Evolutionary conservation across 2,329 filamentous ascomycete species (phyloP).

Genomic region (Fusarium bactridioides): DNA sequence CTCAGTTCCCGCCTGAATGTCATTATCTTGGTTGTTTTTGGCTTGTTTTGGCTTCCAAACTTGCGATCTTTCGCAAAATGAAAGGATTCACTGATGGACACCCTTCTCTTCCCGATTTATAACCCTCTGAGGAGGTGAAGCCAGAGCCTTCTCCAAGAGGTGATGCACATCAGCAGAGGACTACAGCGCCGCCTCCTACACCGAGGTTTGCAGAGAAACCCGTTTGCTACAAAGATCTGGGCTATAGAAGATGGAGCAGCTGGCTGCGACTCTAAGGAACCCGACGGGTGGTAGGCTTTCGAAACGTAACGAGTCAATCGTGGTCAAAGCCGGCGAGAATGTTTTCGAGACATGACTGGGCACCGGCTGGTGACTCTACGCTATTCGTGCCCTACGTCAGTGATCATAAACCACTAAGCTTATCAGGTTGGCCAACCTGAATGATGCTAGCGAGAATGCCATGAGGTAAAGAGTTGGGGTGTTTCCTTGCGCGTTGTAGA

Average conservation of each 20-base stretch:
- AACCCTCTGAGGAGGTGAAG: accelerated
- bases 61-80: neutral
- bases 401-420: accelerated
- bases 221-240: neutral
- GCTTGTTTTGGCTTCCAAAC: neutral
- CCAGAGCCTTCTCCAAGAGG: neutral
- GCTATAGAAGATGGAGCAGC: neutral
- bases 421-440: neutral
- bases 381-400: neutral
- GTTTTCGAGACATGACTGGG: neutral
- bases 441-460: neutral
- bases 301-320: neutral
- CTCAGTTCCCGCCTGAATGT: neutral
- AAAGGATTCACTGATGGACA: accelerated
- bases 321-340: neutral
- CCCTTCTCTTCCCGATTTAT: accelerated
- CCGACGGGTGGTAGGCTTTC: neutral
- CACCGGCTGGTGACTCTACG: accelerated
- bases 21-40: neutral
- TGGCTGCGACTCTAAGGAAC: too few species aligned
- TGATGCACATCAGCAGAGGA: neutral
- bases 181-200: neutral
- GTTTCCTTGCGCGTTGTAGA: neutral
- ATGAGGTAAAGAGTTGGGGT: neutral
- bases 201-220: accelerated